Base-by-base conservation (phyloP, 768 basidiomycete species). In the Mycena latifolia region DNA sequence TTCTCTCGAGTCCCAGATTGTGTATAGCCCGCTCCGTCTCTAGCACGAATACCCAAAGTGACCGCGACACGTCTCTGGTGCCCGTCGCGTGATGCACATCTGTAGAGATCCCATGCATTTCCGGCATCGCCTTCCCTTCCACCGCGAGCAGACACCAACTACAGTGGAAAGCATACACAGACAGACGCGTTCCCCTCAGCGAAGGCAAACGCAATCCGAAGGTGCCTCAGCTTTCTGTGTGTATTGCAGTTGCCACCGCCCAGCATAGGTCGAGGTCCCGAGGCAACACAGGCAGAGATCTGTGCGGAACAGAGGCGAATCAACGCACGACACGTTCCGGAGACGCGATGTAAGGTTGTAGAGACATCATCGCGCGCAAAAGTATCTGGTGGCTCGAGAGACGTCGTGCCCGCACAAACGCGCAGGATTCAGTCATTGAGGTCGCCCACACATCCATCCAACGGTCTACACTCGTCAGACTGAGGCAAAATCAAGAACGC, bases 111-210 rank as follows among this genome's bases (percentile, higher is more conserved):
- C 66, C 66, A 50, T 63, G 66, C 66, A 63, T 67, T 67, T 67
- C 66, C 66, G 66, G 66, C 66, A 48, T 67, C 52, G 66, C 61
- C 66, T 67, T 67, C 66, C 66, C 56, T 67, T 67, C 66, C 66
- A 59, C 52, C 22, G 56, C 65, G 17, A 22, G 46, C 59, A 55
- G 31, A 53, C 18, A 46, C 18, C 47, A 24, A 58, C 55, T 41
- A 50, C 64, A 60, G 54, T 5, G 43, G 48, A 59, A 67, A 67
- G 66, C 56, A 62, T 67, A 67, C 66, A 53, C 66, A 25, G 39
- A 57, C n/a, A 41, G 55, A 53, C 14, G 18, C 47, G 18, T 25
- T 39, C 28, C 27, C 60, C 41, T 47, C 39, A 51, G 65, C 65
- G 65, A 66, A 61, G 52, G 39, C 54, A 51, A 25, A 55, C 6